Base-by-base conservation (phyloP, 179 eudicot species). In the Beta corolliflora region DNA sequence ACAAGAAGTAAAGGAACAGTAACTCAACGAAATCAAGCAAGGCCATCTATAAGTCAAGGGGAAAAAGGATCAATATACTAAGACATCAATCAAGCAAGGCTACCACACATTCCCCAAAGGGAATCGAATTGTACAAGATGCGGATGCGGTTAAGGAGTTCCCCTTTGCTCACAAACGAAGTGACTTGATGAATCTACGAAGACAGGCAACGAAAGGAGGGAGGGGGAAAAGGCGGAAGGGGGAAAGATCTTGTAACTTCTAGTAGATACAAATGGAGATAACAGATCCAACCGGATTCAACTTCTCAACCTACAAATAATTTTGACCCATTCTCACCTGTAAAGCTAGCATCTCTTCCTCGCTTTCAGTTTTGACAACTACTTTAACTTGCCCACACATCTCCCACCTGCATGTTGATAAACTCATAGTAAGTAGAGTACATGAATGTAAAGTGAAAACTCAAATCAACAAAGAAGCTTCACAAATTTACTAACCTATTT, bases 331-430 rank as follows among this genome's bases (percentile, higher is more conserved):
- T 67, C 85, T 85, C 65, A 96, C 99, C 89, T 94, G 98, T 76
- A 96, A 84, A 81, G 80, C 83, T 76, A 96, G 88, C 94, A 96
- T 89, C 48, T 94, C 98, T 79, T 96, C 98, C 87, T 96, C 97
- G 56, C 90, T 92, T 84, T 96, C 99, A 77, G 86, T 91, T 89
- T 96, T 96, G 88, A 96, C 94, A 13, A 96, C 99, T 79, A 96
- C 98, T 85, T 96, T 96, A 75, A 96, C 97, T 88, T 96, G 98
- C 70, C 99, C 98, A 52, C 99, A 96, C 97, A 89, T 94, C 91
- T 96, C 99, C 99, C 99, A 96, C 86, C 99, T 95, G 85, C 80
- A 86, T 19, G 71, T 41, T 81, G 60, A 74, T 14, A 59, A 13
- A 36, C 75, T 31, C 71, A 50, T 54, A 64, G 10, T 19, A 58